Evolutionary conservation across 2,329 filamentous ascomycete species (phyloP), one percentile per base, ranked within the genome.

Genomic region (Beauveria sp.): DNA sequence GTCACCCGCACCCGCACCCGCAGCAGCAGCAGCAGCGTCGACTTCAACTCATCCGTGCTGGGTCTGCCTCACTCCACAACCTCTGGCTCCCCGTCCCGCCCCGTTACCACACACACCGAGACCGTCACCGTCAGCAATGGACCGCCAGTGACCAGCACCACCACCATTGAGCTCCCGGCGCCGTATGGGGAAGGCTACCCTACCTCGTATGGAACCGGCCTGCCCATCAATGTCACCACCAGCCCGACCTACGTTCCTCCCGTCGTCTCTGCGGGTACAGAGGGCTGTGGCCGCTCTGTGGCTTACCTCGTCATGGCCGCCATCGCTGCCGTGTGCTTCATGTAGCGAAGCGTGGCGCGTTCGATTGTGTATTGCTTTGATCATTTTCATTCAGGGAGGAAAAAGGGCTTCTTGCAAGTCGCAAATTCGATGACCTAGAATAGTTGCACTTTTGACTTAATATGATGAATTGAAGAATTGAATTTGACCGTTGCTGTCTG

Each of bases 91-190:
- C 22, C 51, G 18, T 59, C 59, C 4, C 51, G 44, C 34, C 62
- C 62, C 18, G 59, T 58, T 34, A 64, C 66, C 62, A 74, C 69
- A 18, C 63, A 68, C 63, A 75, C 72, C 20, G 53, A 68, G 56
- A 66, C 70, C 30, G 65, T 72, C 58, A 75, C 73, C 40, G 65
- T 68, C 53, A 73, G 70, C n/a, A 64, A 52, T 40, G 70, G 69
- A 22, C 61, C 67, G 37, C 63, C 68, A 7, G 63, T 64, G 10
- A 69, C 70, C 26, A 67, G 68, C 28, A 72, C 71, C 61, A 71
- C 68, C n/a, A 75, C 71, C 16, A 66, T 74, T 62, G 68, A 67
- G 61, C 66, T 72, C 24, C 64, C 66, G 2, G 54, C 65, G 2
- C 64, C 66, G 20, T 61, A 61, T 37, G 54, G 48, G 12, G 46